Base-by-base conservation (phyloP, 1,284 basidiomycete species). In the Boletus sp. region DNA sequence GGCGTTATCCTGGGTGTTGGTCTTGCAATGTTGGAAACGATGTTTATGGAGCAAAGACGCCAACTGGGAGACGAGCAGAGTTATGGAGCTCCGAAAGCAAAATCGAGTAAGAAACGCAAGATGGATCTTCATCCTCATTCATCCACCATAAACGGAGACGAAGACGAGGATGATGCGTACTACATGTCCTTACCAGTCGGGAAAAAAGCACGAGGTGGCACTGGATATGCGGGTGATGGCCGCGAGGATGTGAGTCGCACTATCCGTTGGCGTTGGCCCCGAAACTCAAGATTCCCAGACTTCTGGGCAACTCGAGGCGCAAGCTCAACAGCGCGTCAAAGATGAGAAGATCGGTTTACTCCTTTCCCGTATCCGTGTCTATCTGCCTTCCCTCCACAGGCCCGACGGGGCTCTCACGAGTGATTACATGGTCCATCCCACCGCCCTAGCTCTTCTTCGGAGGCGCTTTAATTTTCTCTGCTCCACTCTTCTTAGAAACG, bases 341-440 rank as follows among this genome's bases (percentile, higher is more conserved):
- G 91, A 94, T 57, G 75, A 77, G 58, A 81, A 75, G 54, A 81
- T 92, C 5, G 81, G 82, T 7, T 69, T 70, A 2, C 71, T 94
- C 14, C 75, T 95, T 26, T 70, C 73, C 2, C 75, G 78, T 49
- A 82, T 94, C 45, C 80, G 88, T 20, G 73, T 80, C 2, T 94
- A 85, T 64, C 77, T 95, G 5, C 92, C 92, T 0, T 84, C 84
- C 26, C 69, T 91, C 6, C 79, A 84, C 54, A 81, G 92, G 37
- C 66, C 72, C 26, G 80, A 78, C 13, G 89, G 88, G 14, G 81
- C 81, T 20, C 80, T 80, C 51, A 80, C 89, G 2, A 91, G 88
- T 54, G 92, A 95, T 69, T 91, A 88, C 59, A 77, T 93, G 43
- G 86, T 91, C 8, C 90, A 94, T 61, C 91, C 91, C 2, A 93